Percentiles rank a stretch among this genome's conserved stretches.
These are phyloP conservation scores for Fusarium equiseti DNA, from an alignment of 2,329 filamentous ascomycete genomes.

Conservation along the genomic window DNA sequence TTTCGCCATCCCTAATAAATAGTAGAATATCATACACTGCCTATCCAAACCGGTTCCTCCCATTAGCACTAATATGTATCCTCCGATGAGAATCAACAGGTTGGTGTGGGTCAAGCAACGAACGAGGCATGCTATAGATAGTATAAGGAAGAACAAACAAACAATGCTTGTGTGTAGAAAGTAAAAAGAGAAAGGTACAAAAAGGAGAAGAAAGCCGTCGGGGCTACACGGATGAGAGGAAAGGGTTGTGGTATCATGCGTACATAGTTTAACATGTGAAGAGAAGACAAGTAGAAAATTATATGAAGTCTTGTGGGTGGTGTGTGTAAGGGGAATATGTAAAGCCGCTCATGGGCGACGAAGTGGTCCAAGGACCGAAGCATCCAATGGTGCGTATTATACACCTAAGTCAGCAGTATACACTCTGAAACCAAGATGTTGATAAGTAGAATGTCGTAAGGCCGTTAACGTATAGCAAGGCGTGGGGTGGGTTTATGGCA, in stretches of 20 bases:
- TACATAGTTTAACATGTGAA: conserved; percentile 40
- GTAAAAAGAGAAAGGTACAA: conserved; percentile 23
- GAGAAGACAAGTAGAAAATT: conserved; percentile 39
- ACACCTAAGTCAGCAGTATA: conserved; percentile 28
- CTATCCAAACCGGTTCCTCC: conserved; percentile 33
- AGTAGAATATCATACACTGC: conserved; percentile 13
- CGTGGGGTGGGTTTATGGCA: conserved; percentile 24
- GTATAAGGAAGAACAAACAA: conserved; percentile 14
- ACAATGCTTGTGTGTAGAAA: conserved; percentile 24
- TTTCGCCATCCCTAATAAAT: conserved; percentile 7
- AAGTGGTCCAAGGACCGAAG: conserved; percentile 6
- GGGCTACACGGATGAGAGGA: conserved; percentile 21
- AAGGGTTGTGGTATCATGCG: conserved; percentile 42
- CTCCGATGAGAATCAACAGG: conserved; percentile 16
- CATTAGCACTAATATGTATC: conserved; percentile 1
- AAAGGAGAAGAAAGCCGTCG: conserved; percentile 25
- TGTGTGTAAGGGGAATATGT: conserved; percentile 19
- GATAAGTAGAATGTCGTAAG: conserved; percentile 27
- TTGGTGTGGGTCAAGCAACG: conserved; percentile 14
- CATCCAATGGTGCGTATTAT: conserved; percentile 15
- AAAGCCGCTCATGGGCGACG: background rate
- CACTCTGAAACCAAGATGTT: conserved; percentile 26
- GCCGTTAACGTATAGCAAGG: conserved; percentile 36
- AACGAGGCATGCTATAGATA: background rate
- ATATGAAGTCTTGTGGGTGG: conserved; percentile 7